Evolutionary conservation across 208 protist genomes (phyloP).

Genomic region (Lotmaria passim): DNA sequence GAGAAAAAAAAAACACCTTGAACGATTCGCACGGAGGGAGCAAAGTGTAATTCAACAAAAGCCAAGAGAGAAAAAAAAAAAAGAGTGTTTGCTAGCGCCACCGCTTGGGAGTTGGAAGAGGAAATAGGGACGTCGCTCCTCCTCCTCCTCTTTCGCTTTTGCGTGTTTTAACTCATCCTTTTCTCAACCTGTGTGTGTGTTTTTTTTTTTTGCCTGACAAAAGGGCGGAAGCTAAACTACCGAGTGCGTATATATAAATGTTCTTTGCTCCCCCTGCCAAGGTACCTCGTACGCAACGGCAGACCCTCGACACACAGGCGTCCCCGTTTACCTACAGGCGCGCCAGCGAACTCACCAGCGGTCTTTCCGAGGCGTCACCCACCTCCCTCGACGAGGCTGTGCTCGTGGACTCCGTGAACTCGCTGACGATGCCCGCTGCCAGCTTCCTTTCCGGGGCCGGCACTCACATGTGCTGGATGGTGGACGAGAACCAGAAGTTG

Average conservation of each 20-base stretch:
- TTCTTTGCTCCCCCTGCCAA: slow-evolving; percentile 68
- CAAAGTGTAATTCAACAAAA: too few relatives aligned
- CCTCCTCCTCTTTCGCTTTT: neutral
- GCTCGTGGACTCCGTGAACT: neutral
- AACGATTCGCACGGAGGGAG: too few relatives aligned
- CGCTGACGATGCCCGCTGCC: slow-evolving; percentile 12
- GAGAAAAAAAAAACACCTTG: too few relatives aligned
- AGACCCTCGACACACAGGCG: slow-evolving; percentile 22
- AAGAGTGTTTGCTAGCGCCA: too few relatives aligned
- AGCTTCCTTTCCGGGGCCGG: slow-evolving; percentile 73
- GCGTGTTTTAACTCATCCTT: neutral
- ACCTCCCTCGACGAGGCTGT: slow-evolving; percentile 35
- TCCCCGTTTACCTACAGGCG: slow-evolving; percentile 25
- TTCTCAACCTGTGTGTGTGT: neutral
- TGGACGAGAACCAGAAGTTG: slow-evolving; percentile 69
- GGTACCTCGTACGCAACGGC: slow-evolving; percentile 76
- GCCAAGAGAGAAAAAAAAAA: too few relatives aligned
- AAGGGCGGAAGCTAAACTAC: too few relatives aligned
- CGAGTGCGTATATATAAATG: slow-evolving; percentile 30
- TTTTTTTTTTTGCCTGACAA: neutral
- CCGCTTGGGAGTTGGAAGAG: too few relatives aligned
- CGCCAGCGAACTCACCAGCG: slow-evolving; percentile 19
- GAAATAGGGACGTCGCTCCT: too few relatives aligned
- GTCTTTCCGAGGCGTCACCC: slow-evolving; percentile 11
- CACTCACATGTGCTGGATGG: slow-evolving; percentile 75